Percentiles rank a stretch among this genome's conserved stretches.
phyloP scores from a whole-genome alignment of 2,329 filamentous ascomycete genomes.

The Exserohilum turcica region DNA sequence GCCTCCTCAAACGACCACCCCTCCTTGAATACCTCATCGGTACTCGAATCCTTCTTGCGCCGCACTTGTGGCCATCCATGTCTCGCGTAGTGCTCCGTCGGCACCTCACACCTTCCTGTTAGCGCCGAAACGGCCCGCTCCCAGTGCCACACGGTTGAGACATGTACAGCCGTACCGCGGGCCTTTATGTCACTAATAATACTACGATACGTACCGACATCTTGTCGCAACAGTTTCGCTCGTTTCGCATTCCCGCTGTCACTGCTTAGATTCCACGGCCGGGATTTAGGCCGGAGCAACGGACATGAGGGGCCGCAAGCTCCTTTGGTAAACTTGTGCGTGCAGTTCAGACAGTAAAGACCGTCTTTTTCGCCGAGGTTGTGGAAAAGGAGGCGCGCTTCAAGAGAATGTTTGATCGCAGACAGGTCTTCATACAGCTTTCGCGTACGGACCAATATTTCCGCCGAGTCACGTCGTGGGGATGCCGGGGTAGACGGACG shows the following conservation, averaged over 20 bases:
- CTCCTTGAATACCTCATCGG: background rate
- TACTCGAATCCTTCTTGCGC: background rate
- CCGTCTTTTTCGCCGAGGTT: background rate
- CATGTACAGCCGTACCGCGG: background rate
- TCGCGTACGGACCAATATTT: background rate
- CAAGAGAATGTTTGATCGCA: background rate
- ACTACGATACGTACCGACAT: background rate
- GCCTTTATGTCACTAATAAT: background rate
- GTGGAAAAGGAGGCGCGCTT: background rate
- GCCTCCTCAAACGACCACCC: slow-evolving; percentile 4
- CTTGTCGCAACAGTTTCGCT: background rate
- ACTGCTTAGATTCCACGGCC: background rate
- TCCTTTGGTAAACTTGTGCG: background rate
- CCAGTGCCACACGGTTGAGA: slow-evolving; percentile 1
- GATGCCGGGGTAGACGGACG: background rate
- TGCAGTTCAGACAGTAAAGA: background rate
- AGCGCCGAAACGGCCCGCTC: background rate
- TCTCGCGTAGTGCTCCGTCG: background rate
- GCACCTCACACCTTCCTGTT: background rate
- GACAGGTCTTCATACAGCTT: background rate
- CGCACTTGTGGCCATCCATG: background rate
- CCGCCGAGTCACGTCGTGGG: background rate
- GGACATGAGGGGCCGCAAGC: slow-evolving; percentile 2
- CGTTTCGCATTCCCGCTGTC: background rate
- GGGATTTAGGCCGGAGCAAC: background rate